Percentiles rank a stretch among this genome's conserved stretches.
Conservation (phyloP, 257 asterid genomes). For the Osmanthus fragrans region DNA sequence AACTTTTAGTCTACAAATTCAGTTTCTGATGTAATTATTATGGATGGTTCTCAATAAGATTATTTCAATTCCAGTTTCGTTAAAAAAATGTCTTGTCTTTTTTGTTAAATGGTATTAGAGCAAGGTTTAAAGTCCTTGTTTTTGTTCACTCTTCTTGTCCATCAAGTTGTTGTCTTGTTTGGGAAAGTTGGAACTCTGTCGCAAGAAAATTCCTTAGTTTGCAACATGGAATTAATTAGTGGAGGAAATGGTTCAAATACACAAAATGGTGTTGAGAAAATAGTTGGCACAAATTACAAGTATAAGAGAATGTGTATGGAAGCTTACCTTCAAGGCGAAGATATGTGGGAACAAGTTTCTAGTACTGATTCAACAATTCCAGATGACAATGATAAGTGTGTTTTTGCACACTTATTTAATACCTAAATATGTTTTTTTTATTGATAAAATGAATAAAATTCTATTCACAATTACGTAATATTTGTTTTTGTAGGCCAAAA, state of each 20-base stretch:
- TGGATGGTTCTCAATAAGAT: no score
- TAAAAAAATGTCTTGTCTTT: neutral
- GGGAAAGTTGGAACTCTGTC: neutral
- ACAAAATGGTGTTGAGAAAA: conserved; percentile 12
- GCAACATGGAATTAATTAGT: conserved; percentile 7
- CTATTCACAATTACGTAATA: no score
- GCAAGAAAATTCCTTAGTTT: neutral
- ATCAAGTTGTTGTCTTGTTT: conserved; percentile 1
- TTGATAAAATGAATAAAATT: no score
- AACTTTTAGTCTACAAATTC: no score
- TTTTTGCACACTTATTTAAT: no score
- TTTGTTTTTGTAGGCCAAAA: no score
- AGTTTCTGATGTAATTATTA: no score
- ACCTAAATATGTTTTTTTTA: no score
- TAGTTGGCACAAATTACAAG: conserved; percentile 22
- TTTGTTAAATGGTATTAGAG: neutral
- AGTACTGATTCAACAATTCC: neutral
- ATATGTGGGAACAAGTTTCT: conserved; percentile 5
- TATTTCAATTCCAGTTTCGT: no score
- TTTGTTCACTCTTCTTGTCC: neutral
- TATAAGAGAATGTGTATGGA: conserved; percentile 27
- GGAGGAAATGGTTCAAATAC: conserved; percentile 11
- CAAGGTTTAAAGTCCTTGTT: neutral
- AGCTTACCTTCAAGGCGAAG: conserved; percentile 25
- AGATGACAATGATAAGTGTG: no score